Conservation (phyloP, 768 basidiomycete genomes). For the Fomitopsis serialis region DNA sequence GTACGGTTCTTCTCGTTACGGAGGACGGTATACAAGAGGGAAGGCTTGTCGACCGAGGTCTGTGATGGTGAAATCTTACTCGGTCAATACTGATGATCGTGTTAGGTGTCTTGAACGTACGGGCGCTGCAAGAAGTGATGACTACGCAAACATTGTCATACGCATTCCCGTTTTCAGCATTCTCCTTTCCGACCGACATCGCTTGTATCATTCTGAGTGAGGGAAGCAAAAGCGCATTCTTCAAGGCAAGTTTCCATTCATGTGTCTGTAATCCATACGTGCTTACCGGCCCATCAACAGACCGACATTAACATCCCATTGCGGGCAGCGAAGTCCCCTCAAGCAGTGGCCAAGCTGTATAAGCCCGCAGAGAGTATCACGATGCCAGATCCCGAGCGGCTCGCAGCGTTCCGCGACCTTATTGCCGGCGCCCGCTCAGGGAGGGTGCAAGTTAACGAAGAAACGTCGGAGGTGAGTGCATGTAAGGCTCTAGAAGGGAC, state of each 20-base stretch:
- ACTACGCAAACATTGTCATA: conserved; percentile 64
- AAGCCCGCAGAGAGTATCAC: conserved; percentile 37
- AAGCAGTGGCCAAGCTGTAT: conserved; percentile 39
- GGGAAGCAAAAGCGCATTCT: conserved; percentile 67
- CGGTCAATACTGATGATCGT: no score
- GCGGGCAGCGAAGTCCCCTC: conserved; percentile 15
- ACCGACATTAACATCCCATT: conserved; percentile 55
- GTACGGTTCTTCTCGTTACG: conserved; percentile 54
- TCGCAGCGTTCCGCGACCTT: conserved; percentile 53
- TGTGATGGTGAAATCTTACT: neutral
- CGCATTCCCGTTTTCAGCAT: conserved; percentile 69
- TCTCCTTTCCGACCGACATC: conserved; percentile 71
- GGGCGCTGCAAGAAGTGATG: conserved; percentile 59
- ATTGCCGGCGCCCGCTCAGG: conserved; percentile 58
- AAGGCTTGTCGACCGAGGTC: conserved; percentile 46
- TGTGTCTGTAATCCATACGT: neutral
- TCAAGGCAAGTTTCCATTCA: conserved; percentile 41
- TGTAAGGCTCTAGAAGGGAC: neutral
- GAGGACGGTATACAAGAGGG: conserved; percentile 71
- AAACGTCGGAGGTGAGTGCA: conserved; percentile 50
- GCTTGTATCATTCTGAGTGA: conserved; percentile 56
- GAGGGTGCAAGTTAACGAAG: conserved; percentile 45
- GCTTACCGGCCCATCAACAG: conserved; percentile 29
- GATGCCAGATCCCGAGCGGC: conserved; percentile 40
- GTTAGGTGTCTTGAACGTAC: conserved; percentile 59